Evolutionary conservation across 2,329 filamentous ascomycete genomes (phyloP).

Genomic region (Biscogniauxia sp.): DNA sequence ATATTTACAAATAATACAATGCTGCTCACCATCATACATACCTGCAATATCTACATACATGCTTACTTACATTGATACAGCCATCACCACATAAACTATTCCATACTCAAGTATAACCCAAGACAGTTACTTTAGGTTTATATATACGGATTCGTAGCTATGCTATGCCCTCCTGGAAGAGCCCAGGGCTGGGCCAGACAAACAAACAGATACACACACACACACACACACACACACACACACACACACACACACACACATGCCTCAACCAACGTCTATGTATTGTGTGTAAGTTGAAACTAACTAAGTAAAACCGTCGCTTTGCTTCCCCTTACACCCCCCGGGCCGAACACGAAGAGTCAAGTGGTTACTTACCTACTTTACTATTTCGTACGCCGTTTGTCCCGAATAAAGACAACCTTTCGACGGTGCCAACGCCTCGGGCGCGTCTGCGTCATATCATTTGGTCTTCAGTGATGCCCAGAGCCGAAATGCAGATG

Average conservation of each 20-base stretch:
- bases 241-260: neutral
- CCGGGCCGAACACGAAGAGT: conserved; percentile 1
- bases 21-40: neutral
- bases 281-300: neutral
- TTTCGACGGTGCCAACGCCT: conserved; percentile 3
- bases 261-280: neutral
- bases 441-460: conserved; percentile 16
- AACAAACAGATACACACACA: neutral
- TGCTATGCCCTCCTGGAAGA: neutral
- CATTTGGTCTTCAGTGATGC: conserved; percentile 13
- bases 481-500: conserved; percentile 26
- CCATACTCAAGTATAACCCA: too few species aligned
- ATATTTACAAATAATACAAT: too few species aligned
- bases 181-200: neutral
- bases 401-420: conserved; percentile 4
- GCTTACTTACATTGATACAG: too few species aligned
- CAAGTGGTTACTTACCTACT: neutral
- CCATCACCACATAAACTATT: neutral
- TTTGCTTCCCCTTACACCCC: neutral
- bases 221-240: too few species aligned
- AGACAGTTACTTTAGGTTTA: neutral
- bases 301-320: neutral
- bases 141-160: neutral
- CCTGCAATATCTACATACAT: too few species aligned
- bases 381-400: neutral